Base-by-base conservation (phyloP, 2,329 filamentous ascomycete genomes). In the Penicillium fuscoglaucum region DNA sequence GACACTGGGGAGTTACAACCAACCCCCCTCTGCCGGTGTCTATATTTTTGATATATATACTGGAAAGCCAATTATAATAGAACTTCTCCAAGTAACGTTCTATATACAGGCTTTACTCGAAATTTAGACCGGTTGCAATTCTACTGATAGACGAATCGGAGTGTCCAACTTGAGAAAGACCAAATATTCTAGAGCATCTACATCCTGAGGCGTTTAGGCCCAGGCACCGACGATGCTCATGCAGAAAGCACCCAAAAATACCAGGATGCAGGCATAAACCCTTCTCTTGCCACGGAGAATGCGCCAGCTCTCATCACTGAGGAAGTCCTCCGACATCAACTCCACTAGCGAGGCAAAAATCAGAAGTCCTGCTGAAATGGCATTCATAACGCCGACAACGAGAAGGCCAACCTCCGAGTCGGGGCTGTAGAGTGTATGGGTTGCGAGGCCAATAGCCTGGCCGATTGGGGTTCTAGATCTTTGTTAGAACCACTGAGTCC, bases 301-400 rank as follows among this genome's bases (percentile, higher is more conserved):
- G 66, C 81, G 82, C 80, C 90, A 91, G 73, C 87, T 90, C 78
- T 90, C 88, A 65, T 91, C 88, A 13, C 84, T 86, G 59, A 92
- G 71, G 62, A 93, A 93, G 69, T 93, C 90, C 72, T 93, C 90
- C 0, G 89, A 87, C 58, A 93, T 80, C 17, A 93, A 77, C 74
- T 93, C 89, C 0, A 93, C 89, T 24, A 93, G 76, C 0, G 89
- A 90, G 0, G 90, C 89, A 67, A 91, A 93, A 7, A 93, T 80
- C 37, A 93, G 74, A 40, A 93, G 78, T 0, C 90, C 90, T n/a
- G 87, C 85, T 0, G 88, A 91, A 39, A 93, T 87, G 49, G 89
- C 89, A 65, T 93, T 93, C 89, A 93, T 93, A 66, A 89, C 83
- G 15, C 90, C 90, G 1, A 93, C 90, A 70, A 93, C 84, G 13